A percentile compares a stretch with the other conserved stretches of the same genome.
Conservation (phyloP, 352 stramenopile genomes). For the Phytophthora cajani region DNA sequence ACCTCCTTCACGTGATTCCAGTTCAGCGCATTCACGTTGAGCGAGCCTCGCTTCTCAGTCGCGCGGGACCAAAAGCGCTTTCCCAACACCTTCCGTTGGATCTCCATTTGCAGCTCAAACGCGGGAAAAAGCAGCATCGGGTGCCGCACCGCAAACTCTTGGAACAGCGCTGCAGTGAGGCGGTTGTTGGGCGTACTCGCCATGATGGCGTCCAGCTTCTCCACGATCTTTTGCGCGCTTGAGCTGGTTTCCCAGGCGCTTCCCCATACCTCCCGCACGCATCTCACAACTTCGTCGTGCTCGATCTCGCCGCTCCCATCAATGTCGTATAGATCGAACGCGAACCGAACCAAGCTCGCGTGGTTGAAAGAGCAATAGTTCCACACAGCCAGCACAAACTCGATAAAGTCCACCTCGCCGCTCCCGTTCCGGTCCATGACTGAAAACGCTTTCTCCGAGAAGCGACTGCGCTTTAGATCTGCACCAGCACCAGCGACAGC, state of each 20-base stretch:
- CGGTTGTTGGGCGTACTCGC: conserved; percentile 35
- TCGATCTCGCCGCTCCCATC: conserved; percentile 79
- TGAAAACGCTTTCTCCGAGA: conserved; percentile 75
- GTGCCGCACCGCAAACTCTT: conserved; percentile 63
- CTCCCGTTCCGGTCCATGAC: conserved; percentile 78
- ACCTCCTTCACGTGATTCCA: conserved; percentile 48
- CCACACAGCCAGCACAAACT: conserved; percentile 81
- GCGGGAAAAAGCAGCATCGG: conserved; percentile 75
- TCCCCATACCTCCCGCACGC: conserved; percentile 69
- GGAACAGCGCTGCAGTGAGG: conserved; percentile 53
- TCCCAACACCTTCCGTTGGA: conserved; percentile 65
- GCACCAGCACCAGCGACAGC: neutral
- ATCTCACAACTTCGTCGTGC: conserved; percentile 51
- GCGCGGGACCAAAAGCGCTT: conserved; percentile 64
- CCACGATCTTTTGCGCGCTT: conserved; percentile 64
- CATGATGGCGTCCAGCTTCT: conserved; percentile 63
- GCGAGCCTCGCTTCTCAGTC: conserved; percentile 43
- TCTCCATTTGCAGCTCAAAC: conserved; percentile 72
- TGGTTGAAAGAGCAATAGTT: conserved; percentile 83
- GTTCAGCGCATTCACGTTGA: conserved; percentile 45
- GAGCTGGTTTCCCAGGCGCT: conserved; percentile 56
- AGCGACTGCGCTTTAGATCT: conserved; percentile 66
- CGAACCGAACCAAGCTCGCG: conserved; percentile 65
- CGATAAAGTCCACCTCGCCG: conserved; percentile 74
- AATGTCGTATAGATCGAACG: conserved; percentile 78